phyloP scores from a whole-genome alignment of 2,329 filamentous ascomycete genomes.

The Ophiostoma sp. region DNA sequence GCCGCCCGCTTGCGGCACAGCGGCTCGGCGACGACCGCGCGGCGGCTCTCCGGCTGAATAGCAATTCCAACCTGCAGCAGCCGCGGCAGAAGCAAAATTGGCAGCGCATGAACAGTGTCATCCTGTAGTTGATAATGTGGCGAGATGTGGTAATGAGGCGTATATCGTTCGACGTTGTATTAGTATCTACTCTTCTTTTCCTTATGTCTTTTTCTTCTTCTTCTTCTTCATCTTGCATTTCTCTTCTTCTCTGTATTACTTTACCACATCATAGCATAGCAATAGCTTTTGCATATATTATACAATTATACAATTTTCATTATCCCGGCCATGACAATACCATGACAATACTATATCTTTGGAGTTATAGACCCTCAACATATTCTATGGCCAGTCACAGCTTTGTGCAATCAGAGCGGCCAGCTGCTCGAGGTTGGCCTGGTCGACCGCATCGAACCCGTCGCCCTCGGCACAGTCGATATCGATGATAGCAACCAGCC shows the following conservation, averaged over 20 bases:
- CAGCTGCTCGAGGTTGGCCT: slow-evolving; percentile 59
- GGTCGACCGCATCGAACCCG: slow-evolving; percentile 66
- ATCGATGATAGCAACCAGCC: slow-evolving; percentile 62
- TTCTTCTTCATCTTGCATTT: neutral
- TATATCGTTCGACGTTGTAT: neutral
- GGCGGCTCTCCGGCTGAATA: neutral
- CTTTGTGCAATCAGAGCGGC: slow-evolving; percentile 52
- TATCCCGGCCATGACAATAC: no score
- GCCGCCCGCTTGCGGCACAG: slow-evolving; percentile 6
- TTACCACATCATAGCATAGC: slow-evolving; percentile 12
- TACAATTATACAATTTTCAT: neutral
- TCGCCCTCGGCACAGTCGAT: slow-evolving; percentile 64
- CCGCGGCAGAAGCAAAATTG: neutral
- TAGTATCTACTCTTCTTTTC: neutral
- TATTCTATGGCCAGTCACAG: slow-evolving; percentile 54
- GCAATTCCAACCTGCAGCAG: no score
- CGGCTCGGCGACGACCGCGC: neutral
- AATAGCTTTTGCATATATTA: neutral
- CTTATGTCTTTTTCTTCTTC: slow-evolving; percentile 11
- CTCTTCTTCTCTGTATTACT: neutral
- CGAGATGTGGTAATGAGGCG: neutral
- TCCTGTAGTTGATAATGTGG: neutral
- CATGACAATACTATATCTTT: no score
- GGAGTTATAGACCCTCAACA: no score
- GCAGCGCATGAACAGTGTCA: slow-evolving; percentile 8